Conservation (phyloP, 352 stramenopile genomes). For the Globisporangium spiculum region DNA sequence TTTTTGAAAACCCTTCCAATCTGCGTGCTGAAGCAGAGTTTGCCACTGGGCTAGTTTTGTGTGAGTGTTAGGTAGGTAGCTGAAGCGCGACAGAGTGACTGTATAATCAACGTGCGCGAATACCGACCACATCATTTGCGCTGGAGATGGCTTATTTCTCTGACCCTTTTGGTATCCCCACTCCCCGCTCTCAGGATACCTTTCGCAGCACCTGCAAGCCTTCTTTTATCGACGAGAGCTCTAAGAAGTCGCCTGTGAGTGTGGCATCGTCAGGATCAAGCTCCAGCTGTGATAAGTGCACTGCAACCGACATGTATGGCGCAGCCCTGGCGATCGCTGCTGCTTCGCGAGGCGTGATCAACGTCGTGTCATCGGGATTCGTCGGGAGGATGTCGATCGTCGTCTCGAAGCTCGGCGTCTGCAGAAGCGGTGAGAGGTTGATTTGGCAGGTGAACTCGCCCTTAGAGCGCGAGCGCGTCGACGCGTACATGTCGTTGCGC, state of each 20-base stretch:
- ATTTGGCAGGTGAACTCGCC: conserved; percentile 52
- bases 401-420: conserved; percentile 32
- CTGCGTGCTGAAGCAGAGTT: neutral
- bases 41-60: neutral
- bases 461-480: conserved; percentile 37
- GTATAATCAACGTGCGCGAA: neutral
- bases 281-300: conserved; percentile 37
- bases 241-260: conserved; percentile 36
- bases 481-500: conserved; percentile 75
- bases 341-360: conserved; percentile 58
- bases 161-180: neutral
- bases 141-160: neutral
- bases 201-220: conserved; percentile 62
- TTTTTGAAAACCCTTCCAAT: neutral
- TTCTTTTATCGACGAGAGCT: conserved; percentile 40
- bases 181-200: conserved; percentile 25
- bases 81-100: neutral
- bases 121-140: neutral
- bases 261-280: conserved; percentile 39
- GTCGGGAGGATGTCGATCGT: conserved; percentile 47
- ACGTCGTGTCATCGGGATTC: conserved; percentile 16
- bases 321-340: conserved; percentile 29
- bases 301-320: conserved; percentile 51
- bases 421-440: conserved; percentile 32
- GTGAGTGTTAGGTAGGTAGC: conserved; percentile 2